phyloP scores from a whole-genome alignment of 768 basidiomycete species.

The Lepiota venenata region DNA sequence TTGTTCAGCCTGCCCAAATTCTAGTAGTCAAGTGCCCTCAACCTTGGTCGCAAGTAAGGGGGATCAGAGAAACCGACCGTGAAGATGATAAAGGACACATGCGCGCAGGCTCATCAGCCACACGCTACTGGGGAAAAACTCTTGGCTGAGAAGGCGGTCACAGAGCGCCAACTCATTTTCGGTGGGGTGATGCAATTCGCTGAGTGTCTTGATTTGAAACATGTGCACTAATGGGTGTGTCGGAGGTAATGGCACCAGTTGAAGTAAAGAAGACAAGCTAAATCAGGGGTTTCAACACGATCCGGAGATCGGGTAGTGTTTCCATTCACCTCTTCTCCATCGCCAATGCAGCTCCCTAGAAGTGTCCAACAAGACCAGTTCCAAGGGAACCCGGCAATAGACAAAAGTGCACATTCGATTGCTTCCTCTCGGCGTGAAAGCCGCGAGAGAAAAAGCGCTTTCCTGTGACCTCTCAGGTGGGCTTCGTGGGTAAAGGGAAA shows the following conservation, averaged over 20 bases:
- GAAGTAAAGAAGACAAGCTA: conserved; percentile 48
- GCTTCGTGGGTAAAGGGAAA: neutral
- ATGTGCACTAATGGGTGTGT: conserved; percentile 51
- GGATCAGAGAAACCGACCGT: conserved; percentile 54
- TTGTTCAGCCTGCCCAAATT: conserved; percentile 81
- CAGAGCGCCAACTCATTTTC: conserved; percentile 83
- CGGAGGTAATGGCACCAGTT: conserved; percentile 41
- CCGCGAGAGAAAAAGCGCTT: conserved; percentile 79
- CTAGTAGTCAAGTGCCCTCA: conserved; percentile 36
- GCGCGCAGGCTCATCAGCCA: conserved; percentile 88
- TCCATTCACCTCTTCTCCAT: conserved; percentile 74
- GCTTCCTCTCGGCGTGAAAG: conserved; percentile 81
- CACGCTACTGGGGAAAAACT: conserved; percentile 77
- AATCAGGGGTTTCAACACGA: conserved; percentile 15
- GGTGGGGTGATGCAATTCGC: conserved; percentile 85
- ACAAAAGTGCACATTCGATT: conserved; percentile 73
- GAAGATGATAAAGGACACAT: conserved; percentile 83
- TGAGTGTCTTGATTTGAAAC: conserved; percentile 87
- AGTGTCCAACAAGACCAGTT: conserved; percentile 95
- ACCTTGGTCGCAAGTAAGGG: conserved; percentile 7
- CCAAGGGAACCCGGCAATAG: conserved; percentile 79
- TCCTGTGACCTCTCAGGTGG: conserved; percentile 40
- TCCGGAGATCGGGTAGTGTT: neutral
- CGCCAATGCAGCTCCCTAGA: conserved; percentile 73
- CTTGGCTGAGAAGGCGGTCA: conserved; percentile 65